These are phyloP conservation scores for Begonia fuchsioides DNA, from an alignment of 306 rosid species.

Conservation along the genomic window DNA sequence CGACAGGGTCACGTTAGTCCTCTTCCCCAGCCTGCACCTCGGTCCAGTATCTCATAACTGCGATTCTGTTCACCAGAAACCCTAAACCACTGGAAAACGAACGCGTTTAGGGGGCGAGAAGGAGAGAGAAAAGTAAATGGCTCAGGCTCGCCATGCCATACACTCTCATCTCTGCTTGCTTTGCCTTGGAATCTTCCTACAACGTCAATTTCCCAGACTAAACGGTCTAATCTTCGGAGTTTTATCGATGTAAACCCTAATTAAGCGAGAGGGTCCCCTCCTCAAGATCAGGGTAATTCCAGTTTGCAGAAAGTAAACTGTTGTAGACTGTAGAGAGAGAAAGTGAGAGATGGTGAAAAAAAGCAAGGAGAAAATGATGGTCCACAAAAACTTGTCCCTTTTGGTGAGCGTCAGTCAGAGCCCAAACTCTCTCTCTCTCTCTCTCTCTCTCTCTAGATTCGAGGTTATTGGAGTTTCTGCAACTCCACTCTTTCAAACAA, in stretches of 20 bases:
- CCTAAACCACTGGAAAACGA: constrained; percentile 22
- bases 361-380: too few species aligned
- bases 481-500: too few species aligned
- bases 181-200: constrained; percentile 33
- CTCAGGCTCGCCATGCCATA: constrained; percentile 5
- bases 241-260: constrained; percentile 17
- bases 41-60: constrained; percentile 62
- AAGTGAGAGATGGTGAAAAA: not conserved
- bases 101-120: constrained; percentile 16
- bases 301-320: not conserved
- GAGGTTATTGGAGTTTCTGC: too few species aligned
- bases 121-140: not conserved
- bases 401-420: too few species aligned
- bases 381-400: too few species aligned
- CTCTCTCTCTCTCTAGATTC: too few species aligned
- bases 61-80: constrained; percentile 25
- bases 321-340: not conserved
- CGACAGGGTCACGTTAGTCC: constrained; percentile 76
- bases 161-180: constrained; percentile 4
- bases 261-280: constrained; percentile 4
- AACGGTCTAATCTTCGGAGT: not conserved
- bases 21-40: constrained; percentile 46
- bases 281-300: constrained; percentile 1
- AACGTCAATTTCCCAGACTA: constrained; percentile 4
- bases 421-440: too few species aligned